Evolutionary conservation across 495 filamentous ascomycete species (phyloP).

Genomic region (Penicillium samsonianum): DNA sequence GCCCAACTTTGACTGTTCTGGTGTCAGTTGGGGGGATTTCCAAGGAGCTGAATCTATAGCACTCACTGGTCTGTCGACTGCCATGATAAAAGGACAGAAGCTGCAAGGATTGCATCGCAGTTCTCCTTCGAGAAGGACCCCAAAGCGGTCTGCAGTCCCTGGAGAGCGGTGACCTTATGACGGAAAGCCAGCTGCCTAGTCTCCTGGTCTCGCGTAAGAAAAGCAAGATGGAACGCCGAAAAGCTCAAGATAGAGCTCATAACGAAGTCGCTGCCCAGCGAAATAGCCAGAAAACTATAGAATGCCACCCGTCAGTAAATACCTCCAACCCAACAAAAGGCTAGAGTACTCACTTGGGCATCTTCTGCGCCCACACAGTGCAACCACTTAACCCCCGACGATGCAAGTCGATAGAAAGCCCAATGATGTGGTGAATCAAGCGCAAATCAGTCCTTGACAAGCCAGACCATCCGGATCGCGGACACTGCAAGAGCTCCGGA

Average conservation of each 20-base stretch:
- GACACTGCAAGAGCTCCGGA: slow-evolving; percentile 71
- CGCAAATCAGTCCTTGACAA: slow-evolving; percentile 77
- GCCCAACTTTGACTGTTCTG: slow-evolving; percentile 79
- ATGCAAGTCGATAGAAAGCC: slow-evolving; percentile 79
- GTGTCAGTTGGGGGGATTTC: slow-evolving; percentile 34
- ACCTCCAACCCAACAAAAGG: neutral
- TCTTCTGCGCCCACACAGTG: slow-evolving; percentile 87
- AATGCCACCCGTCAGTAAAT: slow-evolving; percentile 7
- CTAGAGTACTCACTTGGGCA: slow-evolving; percentile 73
- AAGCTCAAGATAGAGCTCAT: slow-evolving; percentile 91
- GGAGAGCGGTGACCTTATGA: slow-evolving; percentile 79
- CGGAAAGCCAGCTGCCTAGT: slow-evolving; percentile 84
- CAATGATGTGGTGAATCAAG: slow-evolving; percentile 87
- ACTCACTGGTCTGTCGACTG: slow-evolving; percentile 95
- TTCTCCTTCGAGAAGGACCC: slow-evolving; percentile 81
- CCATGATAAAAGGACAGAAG: slow-evolving; percentile 92
- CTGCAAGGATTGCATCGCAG: slow-evolving; percentile 88
- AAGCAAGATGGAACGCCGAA: slow-evolving; percentile 88
- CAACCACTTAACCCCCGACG: slow-evolving; percentile 74
- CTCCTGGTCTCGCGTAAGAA: slow-evolving; percentile 76
- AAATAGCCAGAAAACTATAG: slow-evolving; percentile 78
- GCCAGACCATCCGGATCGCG: slow-evolving; percentile 56
- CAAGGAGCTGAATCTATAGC: slow-evolving; percentile 29
- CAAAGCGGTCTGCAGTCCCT: slow-evolving; percentile 85
- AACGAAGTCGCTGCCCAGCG: slow-evolving; percentile 78